Evolutionary conservation across 2,329 filamentous ascomycete genomes (phyloP), one percentile per base, ranked within the genome.

Genomic region (Septoria linicola): DNA sequence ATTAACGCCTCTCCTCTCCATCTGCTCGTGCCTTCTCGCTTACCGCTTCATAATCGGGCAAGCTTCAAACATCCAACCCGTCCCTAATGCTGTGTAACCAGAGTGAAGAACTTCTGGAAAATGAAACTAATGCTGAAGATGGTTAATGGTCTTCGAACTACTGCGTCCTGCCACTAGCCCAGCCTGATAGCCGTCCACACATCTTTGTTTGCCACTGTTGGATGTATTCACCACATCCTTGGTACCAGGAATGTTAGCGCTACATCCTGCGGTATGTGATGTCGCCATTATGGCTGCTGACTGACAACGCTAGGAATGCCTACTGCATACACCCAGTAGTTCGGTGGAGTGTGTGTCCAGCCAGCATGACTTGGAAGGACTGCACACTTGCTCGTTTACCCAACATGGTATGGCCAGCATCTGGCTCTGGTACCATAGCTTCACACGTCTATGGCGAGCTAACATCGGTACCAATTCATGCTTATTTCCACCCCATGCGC

Each of bases 81-180:
- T 17, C 32, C 27, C 43, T 46, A 36, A 46, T 46, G 43, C 32
- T 31, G 43, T 37, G 43, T 46, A 19, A 46, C 43, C 32, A 46
- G 43, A 36, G 8, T 11, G 23, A 23, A 46, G 32, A n/a, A 16
- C 43, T 20, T 25, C 31, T 20, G 23, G 20, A 21, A 46, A 46
- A 37, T 32, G n/a, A 13, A 16, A 30, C 43, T 46, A 46, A 35
- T 31, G 43, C 43, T 46, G 43, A 46, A 46, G 32, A 27, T 46
- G 43, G 43, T 39, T 32, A 42, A 27, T 27, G 19, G 43, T 31
- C 31, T 36, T 37, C 32, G 34, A 27, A 46, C 43, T 46, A 46
- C 31, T 36, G 43, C 34, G 43, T 37, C 43, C 31, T 46, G 34
- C 43, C 43, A 46, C 43, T 46, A 46, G 43, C 17, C 16, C 43